A percentile compares a stretch with the other conserved stretches of the same genome.
These are phyloP conservation scores for Phytopythium aichiense DNA, from an alignment of 352 stramenopile species.

Conservation along the genomic window DNA sequence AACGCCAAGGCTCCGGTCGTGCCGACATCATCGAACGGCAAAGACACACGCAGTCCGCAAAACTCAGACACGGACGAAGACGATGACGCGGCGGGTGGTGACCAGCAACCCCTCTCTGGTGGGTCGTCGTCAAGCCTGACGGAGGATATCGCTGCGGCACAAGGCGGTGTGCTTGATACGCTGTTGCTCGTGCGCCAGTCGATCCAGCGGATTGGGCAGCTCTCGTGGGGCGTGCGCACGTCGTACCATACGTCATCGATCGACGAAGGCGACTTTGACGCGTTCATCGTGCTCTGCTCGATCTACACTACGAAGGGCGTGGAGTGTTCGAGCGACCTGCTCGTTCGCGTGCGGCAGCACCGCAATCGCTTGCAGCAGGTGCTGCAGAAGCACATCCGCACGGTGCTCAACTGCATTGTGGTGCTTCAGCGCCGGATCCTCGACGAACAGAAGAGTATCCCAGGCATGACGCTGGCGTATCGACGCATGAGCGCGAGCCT, in stretches of 20 bases:
- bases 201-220: conserved; percentile 78
- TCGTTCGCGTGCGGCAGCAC: conserved; percentile 70
- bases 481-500: conserved; percentile 57
- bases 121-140: conserved; percentile 50
- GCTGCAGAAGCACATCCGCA: conserved; percentile 69
- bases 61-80: conserved; percentile 77
- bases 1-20: conserved; percentile 33
- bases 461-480: conserved; percentile 72
- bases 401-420: conserved; percentile 63
- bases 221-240: conserved; percentile 79
- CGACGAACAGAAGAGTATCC: conserved; percentile 74
- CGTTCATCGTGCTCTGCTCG: conserved; percentile 83
- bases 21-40: conserved; percentile 14
- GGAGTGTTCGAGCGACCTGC: conserved; percentile 57
- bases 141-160: conserved; percentile 45
- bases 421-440: conserved; percentile 75
- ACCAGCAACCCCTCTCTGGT: conserved; percentile 53
- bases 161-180: conserved; percentile 67
- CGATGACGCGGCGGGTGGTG: conserved; percentile 35
- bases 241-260: conserved; percentile 83
- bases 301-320: conserved; percentile 74
- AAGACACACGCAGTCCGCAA: conserved; percentile 39
- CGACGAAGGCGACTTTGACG: conserved; percentile 80
- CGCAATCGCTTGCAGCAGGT: conserved; percentile 61
- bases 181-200: conserved; percentile 79